A percentile compares a stretch with the other conserved stretches of the same genome.
Conservation (phyloP, 1,284 basidiomycete genomes). For the Sanghuangporus weigelae region DNA sequence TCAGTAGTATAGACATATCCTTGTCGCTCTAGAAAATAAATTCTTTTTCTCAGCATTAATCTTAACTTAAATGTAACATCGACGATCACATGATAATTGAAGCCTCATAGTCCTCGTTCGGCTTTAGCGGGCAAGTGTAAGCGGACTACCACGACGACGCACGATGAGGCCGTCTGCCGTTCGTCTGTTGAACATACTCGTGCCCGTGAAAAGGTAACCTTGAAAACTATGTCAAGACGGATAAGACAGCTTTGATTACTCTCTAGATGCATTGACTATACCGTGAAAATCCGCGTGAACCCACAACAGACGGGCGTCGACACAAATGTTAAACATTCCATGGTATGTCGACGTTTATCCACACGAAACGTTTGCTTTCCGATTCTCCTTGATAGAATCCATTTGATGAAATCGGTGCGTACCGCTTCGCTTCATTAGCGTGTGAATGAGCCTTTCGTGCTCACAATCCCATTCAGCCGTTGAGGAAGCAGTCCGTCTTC, state of each 20-base stretch:
- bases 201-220: conserved; percentile 83
- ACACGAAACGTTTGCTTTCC: neutral
- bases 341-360: conserved; percentile 51
- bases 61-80: too few species aligned
- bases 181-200: conserved; percentile 80
- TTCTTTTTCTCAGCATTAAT: neutral
- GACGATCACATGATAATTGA: neutral
- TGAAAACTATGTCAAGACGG: conserved; percentile 25
- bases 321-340: conserved; percentile 94
- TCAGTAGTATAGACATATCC: neutral
- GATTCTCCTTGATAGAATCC: conserved; percentile 62
- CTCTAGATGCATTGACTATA: conserved; percentile 72
- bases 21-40: neutral
- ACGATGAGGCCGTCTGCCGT: conserved; percentile 70
- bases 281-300: conserved; percentile 93
- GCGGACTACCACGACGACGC: neutral
- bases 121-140: too few species aligned
- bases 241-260: conserved; percentile 2
- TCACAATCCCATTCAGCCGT: conserved; percentile 57
- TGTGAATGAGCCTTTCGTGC: neutral
- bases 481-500: conserved; percentile 93
- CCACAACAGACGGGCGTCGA: conserved; percentile 89
- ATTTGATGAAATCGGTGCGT: conserved; percentile 89
- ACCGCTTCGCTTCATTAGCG: neutral
- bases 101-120: neutral